A percentile compares a stretch with the other conserved stretches of the same genome.
Conservation (phyloP, 2,329 filamentous ascomycete species). For the Alternaria gansuensis region DNA sequence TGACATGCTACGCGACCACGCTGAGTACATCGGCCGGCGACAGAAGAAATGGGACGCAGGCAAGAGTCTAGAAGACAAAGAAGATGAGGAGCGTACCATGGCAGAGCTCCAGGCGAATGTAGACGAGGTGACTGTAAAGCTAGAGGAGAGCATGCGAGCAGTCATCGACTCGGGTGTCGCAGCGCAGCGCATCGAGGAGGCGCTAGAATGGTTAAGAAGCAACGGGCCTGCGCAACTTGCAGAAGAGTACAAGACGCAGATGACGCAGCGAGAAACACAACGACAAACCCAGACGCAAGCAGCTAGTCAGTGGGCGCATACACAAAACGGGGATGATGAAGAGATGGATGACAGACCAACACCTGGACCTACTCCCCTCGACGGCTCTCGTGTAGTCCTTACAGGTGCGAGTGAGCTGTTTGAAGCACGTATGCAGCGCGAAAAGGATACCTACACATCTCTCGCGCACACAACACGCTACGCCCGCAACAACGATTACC, state of each 20-base stretch:
- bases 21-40: slow-evolving; percentile 49
- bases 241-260: slow-evolving; percentile 47
- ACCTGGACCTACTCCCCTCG: slow-evolving; percentile 51
- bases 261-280: slow-evolving; percentile 51
- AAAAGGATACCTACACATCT: slow-evolving; percentile 57
- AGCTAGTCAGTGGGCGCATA: slow-evolving; percentile 30
- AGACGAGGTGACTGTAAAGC: slow-evolving; percentile 60
- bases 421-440: slow-evolving; percentile 49
- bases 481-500: slow-evolving; percentile 67
- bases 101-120: slow-evolving; percentile 57
- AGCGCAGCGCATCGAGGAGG: slow-evolving; percentile 56
- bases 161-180: slow-evolving; percentile 66
- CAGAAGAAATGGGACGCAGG: slow-evolving; percentile 49
- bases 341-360: slow-evolving; percentile 52
- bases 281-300: slow-evolving; percentile 40
- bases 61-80: slow-evolving; percentile 49
- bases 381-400: slow-evolving; percentile 44
- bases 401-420: slow-evolving; percentile 52
- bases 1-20: slow-evolving; percentile 59
- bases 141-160: slow-evolving; percentile 67
- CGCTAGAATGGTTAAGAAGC: slow-evolving; percentile 55
- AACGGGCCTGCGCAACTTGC: slow-evolving; percentile 45
- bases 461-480: slow-evolving; percentile 59
- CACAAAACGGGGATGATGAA: slow-evolving; percentile 20
- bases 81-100: slow-evolving; percentile 53